phyloP scores from a whole-genome alignment of 441 rosid species.

The Corymbia calophylla region DNA sequence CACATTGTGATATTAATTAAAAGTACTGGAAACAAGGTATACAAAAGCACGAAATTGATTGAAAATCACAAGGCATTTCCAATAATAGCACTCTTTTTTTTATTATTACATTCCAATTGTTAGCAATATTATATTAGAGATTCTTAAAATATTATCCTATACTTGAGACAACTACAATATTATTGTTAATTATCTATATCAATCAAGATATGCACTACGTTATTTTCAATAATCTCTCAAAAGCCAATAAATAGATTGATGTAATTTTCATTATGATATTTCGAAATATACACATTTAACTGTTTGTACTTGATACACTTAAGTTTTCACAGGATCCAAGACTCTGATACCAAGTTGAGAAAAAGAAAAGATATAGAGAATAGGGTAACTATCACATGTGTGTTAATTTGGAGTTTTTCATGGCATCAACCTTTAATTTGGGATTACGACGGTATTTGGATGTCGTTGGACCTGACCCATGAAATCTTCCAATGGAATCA shows the following conservation, averaged over 20 bases:
- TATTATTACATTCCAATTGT: too few species aligned
- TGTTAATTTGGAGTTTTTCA: neutral
- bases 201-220: neutral
- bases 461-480: neutral
- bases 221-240: neutral
- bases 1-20: neutral
- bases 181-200: neutral
- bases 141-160: neutral
- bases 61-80: neutral
- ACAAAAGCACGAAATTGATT: accelerated
- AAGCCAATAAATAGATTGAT: accelerated
- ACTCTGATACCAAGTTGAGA: neutral
- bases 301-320: neutral
- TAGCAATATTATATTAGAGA: neutral
- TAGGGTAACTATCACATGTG: neutral
- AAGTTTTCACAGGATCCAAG: neutral
- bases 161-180: neutral
- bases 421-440: neutral
- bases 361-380: accelerated
- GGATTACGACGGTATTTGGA: neutral
- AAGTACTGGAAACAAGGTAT: neutral
- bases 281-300: neutral
- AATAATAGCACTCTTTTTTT: neutral
- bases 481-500: neutral
- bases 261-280: too few species aligned